Evolutionary conservation across 2,329 filamentous ascomycete genomes (phyloP), one percentile per base, ranked within the genome.

Genomic region (Botrytis hyacinthi): DNA sequence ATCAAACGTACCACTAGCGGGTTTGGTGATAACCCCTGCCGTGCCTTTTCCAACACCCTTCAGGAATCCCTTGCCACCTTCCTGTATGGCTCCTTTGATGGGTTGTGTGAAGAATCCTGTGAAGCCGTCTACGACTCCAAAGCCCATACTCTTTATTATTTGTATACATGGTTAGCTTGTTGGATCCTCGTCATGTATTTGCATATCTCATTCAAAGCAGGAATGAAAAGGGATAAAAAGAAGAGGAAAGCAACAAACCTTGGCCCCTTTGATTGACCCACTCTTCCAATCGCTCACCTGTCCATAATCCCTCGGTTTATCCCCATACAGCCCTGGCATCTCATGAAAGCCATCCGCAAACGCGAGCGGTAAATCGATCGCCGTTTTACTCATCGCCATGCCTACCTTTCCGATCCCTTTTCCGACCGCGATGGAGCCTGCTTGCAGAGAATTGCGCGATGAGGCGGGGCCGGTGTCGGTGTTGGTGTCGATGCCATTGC

Each of bases 331-430:
- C 5, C 20, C 37, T 0, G 66, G 66, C n/a, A 69, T 29, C 6
- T 40, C 51, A 42, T 69, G 66, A 26, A 57, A 57, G 2, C 66
- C 66, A 29, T 71, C 69, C 22, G 54, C 57, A n/a, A 71, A 14
- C 6, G 54, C 59, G 14, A 62, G 40, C 7, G 59, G 54, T 18
- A 71, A 5, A 37, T 71, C 46, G n/a, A 69, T 57, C 9, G 73
- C 70, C 3, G 68, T 35, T 51, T 73, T 73, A 18, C 60, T 35
- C n/a, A 71, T 35, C 2, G 54, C 67, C 9, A 48, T 54, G 1
- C 51, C 60, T 29, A 73, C 35, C 9, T 51, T 71, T 20, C 61
- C 37, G 57, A 73, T 61, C 4, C 73, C 73, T 63, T 66, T 73
- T 59, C 72, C 72, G 14, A 67, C 54, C 12, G 73, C 54, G 26